Conservation (phyloP, 768 basidiomycete species). For the Kwoniella pini region DNA sequence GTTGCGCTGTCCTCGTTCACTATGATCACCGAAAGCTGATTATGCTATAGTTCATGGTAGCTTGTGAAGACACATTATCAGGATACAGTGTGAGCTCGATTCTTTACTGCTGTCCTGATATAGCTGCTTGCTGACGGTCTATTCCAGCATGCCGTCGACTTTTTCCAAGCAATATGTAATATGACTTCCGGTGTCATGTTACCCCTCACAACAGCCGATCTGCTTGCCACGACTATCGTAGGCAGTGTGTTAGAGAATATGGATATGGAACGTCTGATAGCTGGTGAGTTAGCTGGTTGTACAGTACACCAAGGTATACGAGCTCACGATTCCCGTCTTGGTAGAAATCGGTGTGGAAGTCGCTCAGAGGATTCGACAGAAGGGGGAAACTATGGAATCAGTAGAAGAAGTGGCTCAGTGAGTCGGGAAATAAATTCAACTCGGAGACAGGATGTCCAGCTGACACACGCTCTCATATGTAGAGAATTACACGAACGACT, state of each 20-base stretch:
- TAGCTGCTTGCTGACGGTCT: background rate
- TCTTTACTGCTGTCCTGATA: background rate
- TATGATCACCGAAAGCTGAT: slow-evolving; percentile 1
- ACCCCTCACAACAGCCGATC: slow-evolving; percentile 89
- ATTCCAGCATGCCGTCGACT: slow-evolving; percentile 61
- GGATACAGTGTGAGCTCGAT: slow-evolving; percentile 41
- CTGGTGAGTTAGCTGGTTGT: slow-evolving; percentile 55
- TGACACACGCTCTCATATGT: slow-evolving; percentile 3
- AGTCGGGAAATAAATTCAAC: no score
- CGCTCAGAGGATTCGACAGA: slow-evolving; percentile 74
- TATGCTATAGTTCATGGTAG: slow-evolving; percentile 83
- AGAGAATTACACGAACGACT: slow-evolving; percentile 86
- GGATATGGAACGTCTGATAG: slow-evolving; percentile 95
- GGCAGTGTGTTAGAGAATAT: slow-evolving; percentile 96
- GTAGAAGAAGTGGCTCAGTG: slow-evolving; percentile 89
- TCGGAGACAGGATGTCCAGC: background rate
- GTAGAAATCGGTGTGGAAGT: slow-evolving; percentile 93
- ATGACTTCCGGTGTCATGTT: slow-evolving; percentile 97
- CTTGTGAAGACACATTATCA: slow-evolving; percentile 76
- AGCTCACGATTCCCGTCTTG: no score
- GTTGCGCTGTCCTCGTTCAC: slow-evolving; percentile 32
- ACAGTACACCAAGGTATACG: no score
- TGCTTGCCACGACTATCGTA: slow-evolving; percentile 89
- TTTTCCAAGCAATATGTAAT: slow-evolving; percentile 86
- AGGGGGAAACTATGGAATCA: slow-evolving; percentile 78